Base-by-base conservation (phyloP, 2,329 filamentous ascomycete genomes). In the Amauroascus niger region DNA sequence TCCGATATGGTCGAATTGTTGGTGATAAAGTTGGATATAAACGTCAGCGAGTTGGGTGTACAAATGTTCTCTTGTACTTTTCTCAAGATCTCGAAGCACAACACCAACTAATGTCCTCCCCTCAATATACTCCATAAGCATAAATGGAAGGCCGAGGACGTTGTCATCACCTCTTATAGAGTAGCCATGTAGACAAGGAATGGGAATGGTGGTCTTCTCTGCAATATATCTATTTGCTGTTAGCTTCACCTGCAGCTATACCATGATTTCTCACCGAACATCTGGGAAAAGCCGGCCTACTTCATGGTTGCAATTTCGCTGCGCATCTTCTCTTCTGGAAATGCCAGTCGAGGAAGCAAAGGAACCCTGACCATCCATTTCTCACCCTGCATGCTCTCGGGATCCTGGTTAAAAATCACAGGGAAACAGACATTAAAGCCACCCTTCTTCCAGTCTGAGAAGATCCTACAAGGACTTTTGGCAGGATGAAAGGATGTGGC, bases 201-300 rank as follows among this genome's bases (percentile, higher is more conserved):
- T 58, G 24, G 59, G 55, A 43, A 60, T 59, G 11, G 54, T 59
- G 18, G 55, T 59, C 33, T 52, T 60, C 37, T 58, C 49, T 20
- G 57, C 49, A 32, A 60, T 57, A 33, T 55, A 60, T 32, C 51
- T 52, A 52, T 14, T 35, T 35, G 33, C 33, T 35, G 33, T 35
- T 35, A 35, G 33, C 7, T 30, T 30, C 5, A 14, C 35, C 20
- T 43, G 16, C 20, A 8, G 39, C 13, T 43, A 43, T 43, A 22
- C 39, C 16, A 43, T 43, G 22, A 18, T 22, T 43, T 28, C 41
- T 14, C 18, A 39, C 35, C 14, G 35, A n/a, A 39, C 35, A 4
- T 9, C 35, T 39, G n/a, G 35, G n/a, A 39, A 39, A 39, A 18
- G 14, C 3, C 35, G 4, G 35, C 35, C 14, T 39, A 39, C 35